These are phyloP conservation scores for Prunus padus DNA, from an alignment of 306 rosid genomes.

Conservation along the genomic window DNA sequence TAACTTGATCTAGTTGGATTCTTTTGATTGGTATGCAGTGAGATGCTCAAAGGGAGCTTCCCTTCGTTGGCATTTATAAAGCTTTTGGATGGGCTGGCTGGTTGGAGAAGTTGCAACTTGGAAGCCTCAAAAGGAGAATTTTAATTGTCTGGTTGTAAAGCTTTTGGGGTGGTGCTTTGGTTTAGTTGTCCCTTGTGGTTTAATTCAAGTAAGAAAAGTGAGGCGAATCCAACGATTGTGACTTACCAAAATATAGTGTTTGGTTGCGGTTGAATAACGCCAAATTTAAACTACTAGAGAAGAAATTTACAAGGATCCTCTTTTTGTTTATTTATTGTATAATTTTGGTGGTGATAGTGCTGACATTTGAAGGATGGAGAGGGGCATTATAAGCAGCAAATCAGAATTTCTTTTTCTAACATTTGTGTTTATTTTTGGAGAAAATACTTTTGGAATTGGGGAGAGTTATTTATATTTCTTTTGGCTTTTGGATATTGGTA, in stretches of 20 bases:
- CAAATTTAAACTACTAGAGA: not conserved
- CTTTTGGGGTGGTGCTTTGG: not conserved
- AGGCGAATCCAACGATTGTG: not conserved
- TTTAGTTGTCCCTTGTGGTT: not conserved
- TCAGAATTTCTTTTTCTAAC: not conserved
- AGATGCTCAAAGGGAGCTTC: not conserved
- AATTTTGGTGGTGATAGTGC: not conserved
- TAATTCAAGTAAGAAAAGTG: not conserved
- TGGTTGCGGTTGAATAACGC: not conserved
- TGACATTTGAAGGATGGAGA: not conserved
- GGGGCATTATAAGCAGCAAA: not conserved
- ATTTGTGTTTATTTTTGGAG: too few species aligned
- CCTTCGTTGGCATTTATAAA: slow-evolving; percentile 33
- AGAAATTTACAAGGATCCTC: not conserved
- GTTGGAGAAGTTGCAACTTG: slow-evolving; percentile 28
- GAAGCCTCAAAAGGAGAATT: slow-evolving; percentile 25
- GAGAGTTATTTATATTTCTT: not conserved
- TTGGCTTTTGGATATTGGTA: not conserved
- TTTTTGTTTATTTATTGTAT: not conserved
- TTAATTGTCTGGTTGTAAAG: not conserved
- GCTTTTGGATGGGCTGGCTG: slow-evolving; percentile 30
- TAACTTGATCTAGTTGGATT: not conserved
- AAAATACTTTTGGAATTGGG: not conserved
- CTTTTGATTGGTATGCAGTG: not conserved
- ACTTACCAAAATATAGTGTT: not conserved